phyloP scores from a whole-genome alignment of 805 yeast genomes.

The Candida khao-thaluensis region DNA sequence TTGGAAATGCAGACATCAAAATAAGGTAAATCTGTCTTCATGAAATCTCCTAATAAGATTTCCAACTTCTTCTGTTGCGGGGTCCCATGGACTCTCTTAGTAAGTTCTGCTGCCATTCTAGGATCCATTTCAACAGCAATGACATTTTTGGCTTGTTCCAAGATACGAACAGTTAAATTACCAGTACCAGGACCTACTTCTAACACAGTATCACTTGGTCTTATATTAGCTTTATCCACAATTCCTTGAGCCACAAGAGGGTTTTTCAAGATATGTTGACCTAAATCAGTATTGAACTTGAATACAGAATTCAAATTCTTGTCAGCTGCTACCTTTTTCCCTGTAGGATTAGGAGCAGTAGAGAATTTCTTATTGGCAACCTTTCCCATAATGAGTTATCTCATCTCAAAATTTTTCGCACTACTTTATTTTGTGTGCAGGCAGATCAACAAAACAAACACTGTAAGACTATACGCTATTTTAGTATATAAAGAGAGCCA shows the following conservation, averaged over 20 bases:
- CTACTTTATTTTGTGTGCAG: slow-evolving; percentile 6
- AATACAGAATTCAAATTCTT: slow-evolving; percentile 79
- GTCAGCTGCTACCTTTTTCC: slow-evolving; percentile 63
- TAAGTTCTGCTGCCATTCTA: slow-evolving; percentile 98
- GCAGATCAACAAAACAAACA: slow-evolving; percentile 3
- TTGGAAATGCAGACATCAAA: slow-evolving; percentile 95
- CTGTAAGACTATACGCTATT: not conserved
- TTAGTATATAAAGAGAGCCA: no score
- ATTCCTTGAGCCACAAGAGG: slow-evolving; percentile 97
- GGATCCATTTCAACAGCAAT: slow-evolving; percentile 98
- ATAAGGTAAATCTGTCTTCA: slow-evolving; percentile 92
- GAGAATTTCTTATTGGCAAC: slow-evolving; percentile 64
- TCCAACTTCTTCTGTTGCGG: slow-evolving; percentile 89
- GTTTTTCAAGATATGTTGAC: slow-evolving; percentile 95
- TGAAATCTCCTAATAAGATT: slow-evolving; percentile 90
- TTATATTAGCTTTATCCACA: slow-evolving; percentile 92
- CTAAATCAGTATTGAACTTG: slow-evolving; percentile 94
- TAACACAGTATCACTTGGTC: slow-evolving; percentile 87
- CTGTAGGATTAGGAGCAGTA: slow-evolving; percentile 44
- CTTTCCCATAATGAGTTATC: slow-evolving; percentile 48
- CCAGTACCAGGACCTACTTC: slow-evolving; percentile 99
- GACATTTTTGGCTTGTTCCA: slow-evolving; percentile 92
- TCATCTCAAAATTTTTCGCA: slow-evolving; percentile 9
- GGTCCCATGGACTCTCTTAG: slow-evolving; percentile 97
- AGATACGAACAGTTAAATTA: slow-evolving; percentile 86